Evolutionary conservation across 1,284 basidiomycete genomes (phyloP).

Genomic region (Irpex lacteus): DNA sequence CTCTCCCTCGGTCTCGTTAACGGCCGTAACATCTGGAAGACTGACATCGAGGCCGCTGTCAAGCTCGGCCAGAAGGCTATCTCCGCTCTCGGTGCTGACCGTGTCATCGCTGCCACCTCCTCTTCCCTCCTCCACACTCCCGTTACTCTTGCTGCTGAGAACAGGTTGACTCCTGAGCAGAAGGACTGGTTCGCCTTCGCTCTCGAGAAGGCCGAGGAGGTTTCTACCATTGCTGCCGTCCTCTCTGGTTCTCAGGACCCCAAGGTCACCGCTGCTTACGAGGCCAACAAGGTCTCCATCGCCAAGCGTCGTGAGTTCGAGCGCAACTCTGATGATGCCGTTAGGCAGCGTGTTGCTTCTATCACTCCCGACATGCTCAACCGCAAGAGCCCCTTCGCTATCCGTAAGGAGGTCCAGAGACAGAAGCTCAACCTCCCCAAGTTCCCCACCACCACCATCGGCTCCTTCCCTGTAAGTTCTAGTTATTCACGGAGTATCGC

Average conservation of each 20-base stretch:
- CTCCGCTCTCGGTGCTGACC: conserved; percentile 77
- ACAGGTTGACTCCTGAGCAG: conserved; percentile 87
- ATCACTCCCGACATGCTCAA: conserved; percentile 89
- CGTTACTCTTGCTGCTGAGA: conserved; percentile 92
- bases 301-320: conserved; percentile 96
- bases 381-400: conserved; percentile 89
- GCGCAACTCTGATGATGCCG: conserved; percentile 90
- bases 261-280: conserved; percentile 66
- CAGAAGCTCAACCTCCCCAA: conserved; percentile 89
- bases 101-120: conserved; percentile 93
- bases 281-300: conserved; percentile 91
- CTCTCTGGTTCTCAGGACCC: conserved; percentile 82
- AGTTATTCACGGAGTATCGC: conserved; percentile 4
- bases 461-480: conserved; percentile 85
- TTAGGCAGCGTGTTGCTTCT: conserved; percentile 92
- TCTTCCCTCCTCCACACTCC: conserved; percentile 99
- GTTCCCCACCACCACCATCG: conserved; percentile 99
- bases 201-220: conserved; percentile 93
- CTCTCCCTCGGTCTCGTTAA: conserved; percentile 97
- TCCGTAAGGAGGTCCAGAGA: conserved; percentile 88
- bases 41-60: conserved; percentile 86
- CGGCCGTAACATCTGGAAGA: conserved; percentile 99
- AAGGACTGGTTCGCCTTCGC: conserved; percentile 99
- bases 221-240: conserved; percentile 82
- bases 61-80: conserved; percentile 86